Evolutionary conservation across 2,329 filamentous ascomycete species (phyloP).

Genomic region (Claviceps capensis): DNA sequence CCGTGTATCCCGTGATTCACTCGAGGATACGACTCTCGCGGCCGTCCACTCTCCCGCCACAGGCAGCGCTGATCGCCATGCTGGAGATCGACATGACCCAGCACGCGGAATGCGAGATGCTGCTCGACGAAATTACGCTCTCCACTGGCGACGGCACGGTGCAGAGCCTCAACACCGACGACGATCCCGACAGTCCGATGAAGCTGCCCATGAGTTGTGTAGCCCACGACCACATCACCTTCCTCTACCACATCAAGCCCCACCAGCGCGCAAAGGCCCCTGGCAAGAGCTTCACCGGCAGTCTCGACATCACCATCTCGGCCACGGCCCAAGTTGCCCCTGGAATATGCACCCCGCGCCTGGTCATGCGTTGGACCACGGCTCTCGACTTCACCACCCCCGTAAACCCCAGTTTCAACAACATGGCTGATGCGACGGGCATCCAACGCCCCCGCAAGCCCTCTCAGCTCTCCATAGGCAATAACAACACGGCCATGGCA

Average conservation of each 20-base stretch:
- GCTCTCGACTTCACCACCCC: constrained; percentile 55
- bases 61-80: constrained; percentile 51
- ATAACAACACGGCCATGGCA: constrained; percentile 22
- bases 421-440: constrained; percentile 32
- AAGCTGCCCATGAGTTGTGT: constrained; percentile 46
- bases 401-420: constrained; percentile 49
- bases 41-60: constrained; percentile 43
- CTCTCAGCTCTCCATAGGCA: constrained; percentile 47
- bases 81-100: constrained; percentile 63
- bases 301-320: constrained; percentile 45
- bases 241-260: constrained; percentile 54
- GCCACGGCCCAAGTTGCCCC: constrained; percentile 44
- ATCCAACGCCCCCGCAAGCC: constrained; percentile 49
- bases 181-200: constrained; percentile 23
- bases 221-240: constrained; percentile 61
- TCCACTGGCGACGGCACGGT: constrained; percentile 43
- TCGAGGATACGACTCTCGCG: constrained; percentile 60
- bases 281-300: constrained; percentile 35
- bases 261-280: constrained; percentile 29
- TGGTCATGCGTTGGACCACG: constrained; percentile 56
- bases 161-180: constrained; percentile 37
- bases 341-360: constrained; percentile 42
- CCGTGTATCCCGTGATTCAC: constrained; percentile 55
- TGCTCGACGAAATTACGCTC: constrained; percentile 45
- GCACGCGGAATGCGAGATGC: constrained; percentile 53